phyloP scores from a whole-genome alignment of 345 rosid genomes.

The Salix brachista region DNA sequence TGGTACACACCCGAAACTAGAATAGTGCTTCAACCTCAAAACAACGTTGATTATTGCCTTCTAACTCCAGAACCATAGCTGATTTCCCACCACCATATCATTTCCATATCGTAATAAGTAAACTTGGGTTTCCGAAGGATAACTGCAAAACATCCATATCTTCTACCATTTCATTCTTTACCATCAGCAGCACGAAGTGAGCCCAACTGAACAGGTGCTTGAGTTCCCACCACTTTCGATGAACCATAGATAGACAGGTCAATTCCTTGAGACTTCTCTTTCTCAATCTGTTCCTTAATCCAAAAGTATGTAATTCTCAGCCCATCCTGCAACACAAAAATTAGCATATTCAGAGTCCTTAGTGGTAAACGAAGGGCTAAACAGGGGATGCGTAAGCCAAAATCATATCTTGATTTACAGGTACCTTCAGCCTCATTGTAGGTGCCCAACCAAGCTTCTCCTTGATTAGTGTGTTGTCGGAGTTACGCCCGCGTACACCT shows the following conservation, averaged over 20 bases:
- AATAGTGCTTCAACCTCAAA: neutral
- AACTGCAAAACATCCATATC: neutral
- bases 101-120: constrained; percentile 10
- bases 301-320: constrained; percentile 90
- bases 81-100: neutral
- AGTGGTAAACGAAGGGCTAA: neutral
- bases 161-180: constrained; percentile 53
- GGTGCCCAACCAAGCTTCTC: constrained; percentile 99
- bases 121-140: constrained; percentile 14
- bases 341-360: neutral
- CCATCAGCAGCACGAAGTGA: constrained; percentile 94
- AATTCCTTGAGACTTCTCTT: constrained; percentile 75
- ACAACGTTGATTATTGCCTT: neutral
- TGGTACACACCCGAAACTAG: constrained; percentile 13
- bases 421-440: constrained; percentile 88
- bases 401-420: neutral
- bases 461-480: constrained; percentile 90
- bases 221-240: constrained; percentile 97
- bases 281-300: constrained; percentile 93
- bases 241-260: constrained; percentile 79
- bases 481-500: constrained; percentile 98
- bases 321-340: constrained; percentile 57
- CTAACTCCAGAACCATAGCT: constrained; percentile 1
- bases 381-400: neutral
- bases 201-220: constrained; percentile 94